Base-by-base conservation (phyloP, 176 grass and related monocot species). In the Triticum urartu region DNA sequence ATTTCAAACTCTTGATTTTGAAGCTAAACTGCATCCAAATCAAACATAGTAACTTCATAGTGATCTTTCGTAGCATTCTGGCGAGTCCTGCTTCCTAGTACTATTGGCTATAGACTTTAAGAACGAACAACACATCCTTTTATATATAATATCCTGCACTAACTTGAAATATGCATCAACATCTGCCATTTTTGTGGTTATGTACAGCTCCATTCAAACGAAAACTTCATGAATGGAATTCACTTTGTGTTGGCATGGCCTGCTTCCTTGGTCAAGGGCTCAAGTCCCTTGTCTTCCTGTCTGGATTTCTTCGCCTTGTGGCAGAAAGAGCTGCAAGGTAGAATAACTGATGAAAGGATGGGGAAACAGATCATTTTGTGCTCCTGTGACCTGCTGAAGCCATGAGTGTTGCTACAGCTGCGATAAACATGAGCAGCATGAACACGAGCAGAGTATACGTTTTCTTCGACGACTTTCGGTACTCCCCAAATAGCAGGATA, bases 301-400 rank as follows among this genome's bases (percentile, higher is more conserved):
- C 69, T 65, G 34, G 64, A 81, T 38, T 62, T 86, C 26, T 90
- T 70, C 14, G 60, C 38, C 32, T 78, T 62, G 30, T 78, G 38
- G n/a, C 72, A 40, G 72, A n/a, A 77, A 68, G 36, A 69, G 47
- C 68, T 81, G 61, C 35, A 17, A 77, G 56, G 47, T 76, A 76
- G 47, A 67, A 65, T 28, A 64, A 18, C n/a, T 32, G 13, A 69
- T 28, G 13, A 38, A 79, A 25, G 28, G 75, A 71, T 47, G 24
- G 58, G 11, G 32, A 0, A 12, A 47, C 81, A 72, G 59, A 65
- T 93, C 88, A 84, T 64, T 86, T 70, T 26, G 84, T 85, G 74
- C 61, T 99, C 79, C 94, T 94, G 72, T 99, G 90, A 14, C 92
- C 97, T 73, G 97, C 88, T 11, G 97, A 99, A 91, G 92, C 97